These are phyloP conservation scores for Antarctomyces pellizariae DNA, from an alignment of 495 filamentous ascomycete species.

Conservation along the genomic window DNA sequence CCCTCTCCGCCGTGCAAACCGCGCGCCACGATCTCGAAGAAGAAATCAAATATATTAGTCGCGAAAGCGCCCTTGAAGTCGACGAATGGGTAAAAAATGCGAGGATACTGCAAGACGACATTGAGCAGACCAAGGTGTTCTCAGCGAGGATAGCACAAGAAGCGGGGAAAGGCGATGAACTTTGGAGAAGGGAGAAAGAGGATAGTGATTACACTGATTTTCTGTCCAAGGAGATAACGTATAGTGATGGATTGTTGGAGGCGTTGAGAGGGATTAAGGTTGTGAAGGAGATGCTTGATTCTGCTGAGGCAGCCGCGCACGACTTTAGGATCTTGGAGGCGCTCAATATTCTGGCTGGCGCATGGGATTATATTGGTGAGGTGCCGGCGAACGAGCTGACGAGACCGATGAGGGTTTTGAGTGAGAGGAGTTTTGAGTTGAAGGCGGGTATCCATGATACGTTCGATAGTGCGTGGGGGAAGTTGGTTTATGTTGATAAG, in stretches of 20 bases:
- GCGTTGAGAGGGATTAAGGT: constrained; percentile 35
- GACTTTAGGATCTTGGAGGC: constrained; percentile 26
- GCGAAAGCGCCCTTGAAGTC: constrained; percentile 49
- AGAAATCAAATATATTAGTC: constrained; percentile 52
- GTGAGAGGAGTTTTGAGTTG: constrained; percentile 26
- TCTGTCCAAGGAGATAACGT: constrained; percentile 49
- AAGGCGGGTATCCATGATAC: constrained; percentile 32
- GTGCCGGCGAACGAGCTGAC: constrained; percentile 22
- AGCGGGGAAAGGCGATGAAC: constrained; percentile 36
- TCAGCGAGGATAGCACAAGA: constrained; percentile 53
- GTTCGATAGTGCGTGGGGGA: constrained; percentile 26
- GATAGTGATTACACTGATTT: constrained; percentile 45
- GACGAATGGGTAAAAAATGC: constrained; percentile 68
- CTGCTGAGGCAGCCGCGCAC: constrained; percentile 24
- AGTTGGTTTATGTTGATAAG: constrained; percentile 30
- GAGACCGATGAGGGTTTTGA: constrained; percentile 22
- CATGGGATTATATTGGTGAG: constrained; percentile 20
- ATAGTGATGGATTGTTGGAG: constrained; percentile 41
- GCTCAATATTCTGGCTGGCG: constrained; percentile 25
- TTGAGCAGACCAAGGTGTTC: constrained; percentile 43
- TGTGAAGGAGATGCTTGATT: constrained; percentile 25
- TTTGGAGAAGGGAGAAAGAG: constrained; percentile 35
- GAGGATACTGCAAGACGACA: constrained; percentile 59
- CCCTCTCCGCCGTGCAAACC: too few relatives aligned
- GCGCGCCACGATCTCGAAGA: too few relatives aligned